Conservation (phyloP, 2,329 filamentous ascomycete species). For the Diatrype stigma region DNA sequence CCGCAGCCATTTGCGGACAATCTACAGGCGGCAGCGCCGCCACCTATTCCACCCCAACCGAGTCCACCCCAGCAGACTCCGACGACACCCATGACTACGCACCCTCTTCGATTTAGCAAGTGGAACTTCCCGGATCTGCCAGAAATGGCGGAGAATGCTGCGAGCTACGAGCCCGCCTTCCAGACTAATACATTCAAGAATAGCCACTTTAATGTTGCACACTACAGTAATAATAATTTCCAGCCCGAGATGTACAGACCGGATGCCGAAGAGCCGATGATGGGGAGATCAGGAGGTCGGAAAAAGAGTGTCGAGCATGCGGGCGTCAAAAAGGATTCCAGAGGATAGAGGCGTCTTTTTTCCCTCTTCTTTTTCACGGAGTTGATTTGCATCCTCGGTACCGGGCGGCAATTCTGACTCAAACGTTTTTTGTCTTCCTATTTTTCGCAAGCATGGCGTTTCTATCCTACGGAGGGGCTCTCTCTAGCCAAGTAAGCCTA, state of each 20-base stretch:
- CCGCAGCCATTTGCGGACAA: constrained; percentile 29
- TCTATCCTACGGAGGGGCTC: constrained; percentile 14
- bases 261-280: constrained; percentile 32
- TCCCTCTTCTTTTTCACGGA: constrained; percentile 13
- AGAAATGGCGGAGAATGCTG: constrained; percentile 31
- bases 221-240: constrained; percentile 62
- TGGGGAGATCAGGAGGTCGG: constrained; percentile 19
- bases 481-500: background rate
- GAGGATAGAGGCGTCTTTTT: constrained; percentile 22
- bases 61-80: constrained; percentile 23
- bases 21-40: constrained; percentile 15
- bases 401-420: constrained; percentile 9
- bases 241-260: constrained; percentile 51
- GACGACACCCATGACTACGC: constrained; percentile 26
- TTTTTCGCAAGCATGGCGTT: constrained; percentile 16
- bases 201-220: constrained; percentile 62
- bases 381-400: constrained; percentile 16
- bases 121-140: constrained; percentile 42
- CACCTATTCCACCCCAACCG: constrained; percentile 28
- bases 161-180: constrained; percentile 40
- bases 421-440: constrained; percentile 6
- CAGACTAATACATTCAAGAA: constrained; percentile 61
- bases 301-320: constrained; percentile 28
- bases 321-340: constrained; percentile 27
- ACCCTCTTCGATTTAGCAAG: constrained; percentile 50